These are phyloP conservation scores for Yarrowia bubula DNA, from an alignment of 805 yeast species.

Conservation along the genomic window DNA sequence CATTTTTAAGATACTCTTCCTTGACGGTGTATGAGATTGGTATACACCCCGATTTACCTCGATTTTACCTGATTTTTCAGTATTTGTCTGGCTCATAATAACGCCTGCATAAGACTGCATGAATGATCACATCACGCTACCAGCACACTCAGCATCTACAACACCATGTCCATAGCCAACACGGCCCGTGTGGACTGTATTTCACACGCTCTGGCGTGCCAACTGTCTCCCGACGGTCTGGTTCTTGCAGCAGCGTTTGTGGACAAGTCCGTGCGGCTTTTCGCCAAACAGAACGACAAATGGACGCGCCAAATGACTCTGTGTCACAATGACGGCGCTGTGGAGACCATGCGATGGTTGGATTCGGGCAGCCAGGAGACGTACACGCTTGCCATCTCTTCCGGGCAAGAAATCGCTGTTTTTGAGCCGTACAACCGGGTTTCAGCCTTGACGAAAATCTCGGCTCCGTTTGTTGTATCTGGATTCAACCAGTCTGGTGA, in stretches of 20 bases:
- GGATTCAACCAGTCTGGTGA: slow-evolving; percentile 5
- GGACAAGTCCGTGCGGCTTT: slow-evolving; percentile 1
- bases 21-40: too few species aligned
- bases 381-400: neutral
- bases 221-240: neutral
- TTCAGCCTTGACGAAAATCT: neutral
- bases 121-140: neutral
- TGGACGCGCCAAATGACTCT: slow-evolving; percentile 7
- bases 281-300: neutral
- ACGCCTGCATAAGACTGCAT: neutral
- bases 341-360: neutral
- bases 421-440: neutral
- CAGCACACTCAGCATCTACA: neutral
- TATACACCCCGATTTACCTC: too few species aligned
- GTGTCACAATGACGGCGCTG: neutral
- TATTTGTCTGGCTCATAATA: too few species aligned
- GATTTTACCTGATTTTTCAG: too few species aligned
- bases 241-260: neutral
- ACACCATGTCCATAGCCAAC: neutral
- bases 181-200: neutral
- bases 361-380: neutral
- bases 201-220: neutral
- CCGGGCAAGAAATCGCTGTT: neutral
- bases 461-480: neutral
- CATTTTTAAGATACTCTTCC: too few species aligned